Conservation (phyloP, 164 flowering plant species). For the Kingdonia uniflora region DNA sequence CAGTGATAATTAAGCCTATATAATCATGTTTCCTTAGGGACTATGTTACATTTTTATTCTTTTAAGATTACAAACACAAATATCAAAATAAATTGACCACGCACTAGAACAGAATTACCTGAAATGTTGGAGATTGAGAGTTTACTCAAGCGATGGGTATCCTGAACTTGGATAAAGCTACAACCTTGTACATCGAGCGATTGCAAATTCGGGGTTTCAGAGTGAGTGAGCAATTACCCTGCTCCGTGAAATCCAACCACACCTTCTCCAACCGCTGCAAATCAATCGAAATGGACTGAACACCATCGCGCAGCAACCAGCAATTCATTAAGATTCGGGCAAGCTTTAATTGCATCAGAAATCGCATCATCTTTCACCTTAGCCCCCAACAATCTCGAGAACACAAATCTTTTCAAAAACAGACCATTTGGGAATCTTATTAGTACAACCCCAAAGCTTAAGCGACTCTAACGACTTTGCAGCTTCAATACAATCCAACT, state of each 20-base stretch:
- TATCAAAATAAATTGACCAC: too few relatives aligned
- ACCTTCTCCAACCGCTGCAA: conserved; percentile 51
- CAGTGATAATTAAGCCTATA: too few relatives aligned
- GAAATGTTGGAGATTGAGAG: conserved; percentile 62
- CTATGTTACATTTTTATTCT: too few relatives aligned
- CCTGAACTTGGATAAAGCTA: conserved; percentile 55
- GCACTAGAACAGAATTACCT: too few relatives aligned
- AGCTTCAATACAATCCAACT: conserved; percentile 43
- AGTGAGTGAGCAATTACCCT: conserved; percentile 47
- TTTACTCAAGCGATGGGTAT: conserved; percentile 31
- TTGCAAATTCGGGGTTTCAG: conserved; percentile 42
- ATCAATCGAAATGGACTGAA: conserved; percentile 41
- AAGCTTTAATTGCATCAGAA: conserved; percentile 37
- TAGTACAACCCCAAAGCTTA: conserved; percentile 76
- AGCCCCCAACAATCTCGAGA: conserved; percentile 79
- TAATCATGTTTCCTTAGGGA: background rate
- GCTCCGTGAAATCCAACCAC: conserved; percentile 67
- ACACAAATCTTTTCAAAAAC: conserved; percentile 31
- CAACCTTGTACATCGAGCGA: conserved; percentile 72
- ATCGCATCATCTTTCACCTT: conserved; percentile 48
- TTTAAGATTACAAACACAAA: too few relatives aligned
- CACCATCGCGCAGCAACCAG: conserved; percentile 72
- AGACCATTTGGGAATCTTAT: conserved; percentile 66
- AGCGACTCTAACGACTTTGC: conserved; percentile 51
- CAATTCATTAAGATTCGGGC: conserved; percentile 62